Percentiles rank a stretch among this genome's conserved stretches.
Conservation (phyloP, 2,329 filamentous ascomycete genomes). For the Domatiomyces catenatus region DNA sequence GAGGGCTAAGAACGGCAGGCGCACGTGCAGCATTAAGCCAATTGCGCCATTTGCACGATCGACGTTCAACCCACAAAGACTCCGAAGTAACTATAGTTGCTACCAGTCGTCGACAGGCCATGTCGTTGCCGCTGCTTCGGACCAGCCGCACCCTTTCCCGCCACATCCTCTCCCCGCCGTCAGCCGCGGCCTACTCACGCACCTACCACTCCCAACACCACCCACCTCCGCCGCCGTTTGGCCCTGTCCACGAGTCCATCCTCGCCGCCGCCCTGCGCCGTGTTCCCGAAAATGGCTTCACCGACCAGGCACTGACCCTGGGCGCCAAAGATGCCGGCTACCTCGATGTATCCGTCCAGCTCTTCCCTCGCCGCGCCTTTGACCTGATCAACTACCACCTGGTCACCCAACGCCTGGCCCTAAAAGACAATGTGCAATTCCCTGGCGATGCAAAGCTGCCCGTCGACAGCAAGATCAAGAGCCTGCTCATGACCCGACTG, state of each 20-base stretch:
- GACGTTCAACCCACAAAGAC: background rate
- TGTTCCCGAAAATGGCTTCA: slow-evolving; percentile 73
- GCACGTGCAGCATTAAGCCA: background rate
- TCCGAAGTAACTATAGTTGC: too few species aligned
- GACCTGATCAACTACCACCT: slow-evolving; percentile 69
- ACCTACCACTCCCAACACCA: slow-evolving; percentile 63
- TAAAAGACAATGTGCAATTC: slow-evolving; percentile 35
- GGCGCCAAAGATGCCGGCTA: slow-evolving; percentile 77
- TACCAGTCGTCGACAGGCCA: background rate
- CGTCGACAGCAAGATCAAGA: slow-evolving; percentile 50
- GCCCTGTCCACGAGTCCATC: slow-evolving; percentile 54
- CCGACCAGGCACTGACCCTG: slow-evolving; percentile 51
- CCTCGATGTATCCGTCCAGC: slow-evolving; percentile 67
- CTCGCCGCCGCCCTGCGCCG: slow-evolving; percentile 66
- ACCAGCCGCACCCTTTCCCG: background rate
- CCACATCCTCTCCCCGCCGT: background rate
- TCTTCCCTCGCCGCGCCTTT: slow-evolving; percentile 67
- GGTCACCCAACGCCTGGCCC: slow-evolving; percentile 45
- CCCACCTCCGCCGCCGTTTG: slow-evolving; percentile 47
- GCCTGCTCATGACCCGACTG: slow-evolving; percentile 61
- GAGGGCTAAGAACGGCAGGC: background rate
- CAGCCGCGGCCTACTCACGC: slow-evolving; percentile 1
- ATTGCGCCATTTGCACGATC: background rate
- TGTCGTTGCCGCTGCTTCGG: background rate
- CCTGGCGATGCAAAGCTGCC: slow-evolving; percentile 21